Evolutionary conservation across 257 asterid genomes (phyloP), one percentile per base, ranked within the genome.

Genomic region (Petunia axillaris): DNA sequence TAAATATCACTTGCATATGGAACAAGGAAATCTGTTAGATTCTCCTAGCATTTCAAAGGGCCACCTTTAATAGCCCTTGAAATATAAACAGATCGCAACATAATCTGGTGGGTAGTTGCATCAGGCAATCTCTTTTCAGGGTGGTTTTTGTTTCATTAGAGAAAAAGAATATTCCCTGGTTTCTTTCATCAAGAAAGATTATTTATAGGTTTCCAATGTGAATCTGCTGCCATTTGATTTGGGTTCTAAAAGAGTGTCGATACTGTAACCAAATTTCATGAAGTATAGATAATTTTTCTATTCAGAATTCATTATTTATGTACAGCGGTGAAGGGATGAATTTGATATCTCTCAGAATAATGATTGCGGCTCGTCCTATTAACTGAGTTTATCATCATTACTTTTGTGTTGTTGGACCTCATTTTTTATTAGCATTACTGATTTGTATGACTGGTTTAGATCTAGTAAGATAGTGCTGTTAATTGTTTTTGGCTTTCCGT

Each of bases 81-180:
- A 46, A 77, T 36, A 59, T 25, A 35, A 44, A 71, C 43, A 48
- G 46, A 37, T 64, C 62, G 13, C 60, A 62, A 48, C 75, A 35
- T 36, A 39, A 63, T 63, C 75, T 62, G 9, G 60, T 78, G 73
- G 13, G 59, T 44, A 46, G 54, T 62, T 62, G 74, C 77, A 71
- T 52, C 46, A 65, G 16, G 75, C 58, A 43, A 46, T 78, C 63
- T 59, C 75, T 15, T 59, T 70, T 70, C n/a, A 46, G 40, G 41
- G 38, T 46, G 77, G 41, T 70, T 9, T 70, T 5, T 44, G 16
- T 16, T 44, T 68, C 44, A 68, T 70, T 36, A 25, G 16, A 44
- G 15, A 44, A 16, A 25, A 68, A 68, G 25, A 25, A 25, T 25
- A 25, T 25, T 25, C 25, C 25, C 25, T 25, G 25, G 25, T 25